These are phyloP conservation scores for Zygosaccharomyces pseudobailii DNA, from an alignment of 1,139 yeast species.

Conservation along the genomic window DNA sequence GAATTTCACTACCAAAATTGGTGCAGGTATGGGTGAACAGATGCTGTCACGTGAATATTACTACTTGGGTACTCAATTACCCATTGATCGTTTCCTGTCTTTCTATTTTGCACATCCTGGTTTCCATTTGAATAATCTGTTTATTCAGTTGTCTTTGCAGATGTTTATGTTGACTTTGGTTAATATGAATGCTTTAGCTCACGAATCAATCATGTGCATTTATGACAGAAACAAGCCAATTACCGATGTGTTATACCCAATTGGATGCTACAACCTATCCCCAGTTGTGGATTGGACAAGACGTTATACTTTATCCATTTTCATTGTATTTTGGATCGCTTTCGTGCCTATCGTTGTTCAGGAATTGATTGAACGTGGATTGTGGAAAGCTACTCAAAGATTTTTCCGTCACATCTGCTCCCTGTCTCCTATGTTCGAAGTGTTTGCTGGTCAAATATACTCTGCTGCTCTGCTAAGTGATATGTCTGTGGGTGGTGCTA, in stretches of 20 bases:
- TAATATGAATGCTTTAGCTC: conserved; percentile 86
- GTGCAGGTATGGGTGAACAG: conserved; percentile 99
- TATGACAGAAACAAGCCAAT: conserved; percentile 82
- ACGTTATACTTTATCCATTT: conserved; percentile 95
- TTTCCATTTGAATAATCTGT: conserved; percentile 95
- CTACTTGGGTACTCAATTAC: conserved; percentile 95
- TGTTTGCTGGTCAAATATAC: conserved; percentile 95
- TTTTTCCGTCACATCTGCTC: conserved; percentile 85
- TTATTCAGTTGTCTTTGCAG: conserved; percentile 92
- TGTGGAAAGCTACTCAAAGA: conserved; percentile 92
- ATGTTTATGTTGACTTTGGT: conserved; percentile 86
- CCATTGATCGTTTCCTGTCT: conserved; percentile 93
- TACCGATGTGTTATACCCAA: conserved; percentile 78
- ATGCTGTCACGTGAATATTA: conserved; percentile 97
- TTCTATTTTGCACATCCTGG: conserved; percentile 99
- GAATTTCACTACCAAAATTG: conserved; percentile 98
- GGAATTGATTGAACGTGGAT: conserved; percentile 95
- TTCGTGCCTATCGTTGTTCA: conserved; percentile 95
- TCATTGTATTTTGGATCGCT: conserved; percentile 97
- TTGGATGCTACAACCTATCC: conserved; percentile 87
- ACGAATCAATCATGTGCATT: conserved; percentile 80
- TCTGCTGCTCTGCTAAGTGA: conserved; percentile 88
- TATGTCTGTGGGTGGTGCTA: conserved; percentile 98
- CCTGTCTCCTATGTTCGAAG: conserved; percentile 95
- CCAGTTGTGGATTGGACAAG: conserved; percentile 96